phyloP scores from a whole-genome alignment of 75 land plant species.

The Pinus taeda region DNA sequence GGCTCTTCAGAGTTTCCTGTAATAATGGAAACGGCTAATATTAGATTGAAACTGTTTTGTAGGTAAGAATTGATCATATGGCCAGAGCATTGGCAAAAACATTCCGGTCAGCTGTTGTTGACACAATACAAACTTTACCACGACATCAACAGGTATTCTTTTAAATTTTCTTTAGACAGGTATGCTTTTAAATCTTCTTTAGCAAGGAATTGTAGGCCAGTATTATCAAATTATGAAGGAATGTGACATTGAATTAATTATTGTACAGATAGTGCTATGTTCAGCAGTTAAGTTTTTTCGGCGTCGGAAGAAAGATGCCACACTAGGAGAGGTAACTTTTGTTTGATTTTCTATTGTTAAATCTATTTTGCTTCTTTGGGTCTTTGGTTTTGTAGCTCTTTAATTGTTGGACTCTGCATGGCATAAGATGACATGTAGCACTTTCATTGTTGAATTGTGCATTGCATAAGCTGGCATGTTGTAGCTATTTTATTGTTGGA shows the following conservation, averaged over 20 bases:
- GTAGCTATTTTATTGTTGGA: background rate
- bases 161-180: constrained; percentile 43
- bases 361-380: background rate
- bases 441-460: too few relatives aligned
- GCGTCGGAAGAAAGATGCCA: constrained; percentile 62
- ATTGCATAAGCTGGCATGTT: too few relatives aligned
- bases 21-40: background rate
- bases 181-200: constrained; percentile 12
- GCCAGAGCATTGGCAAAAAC: constrained; percentile 76
- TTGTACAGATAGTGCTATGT: constrained; percentile 80
- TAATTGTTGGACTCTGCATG: too few relatives aligned
- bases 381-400: too few relatives aligned
- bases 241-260: background rate
- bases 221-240: background rate
- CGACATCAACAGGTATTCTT: constrained; percentile 86
- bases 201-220: background rate
- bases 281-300: constrained; percentile 72
- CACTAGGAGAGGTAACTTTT: constrained; percentile 69
- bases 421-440: too few relatives aligned
- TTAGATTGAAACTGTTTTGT: constrained; percentile 9
- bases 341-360: background rate
- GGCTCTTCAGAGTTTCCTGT: background rate
- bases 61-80: constrained; percentile 91
- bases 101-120: constrained; percentile 71
- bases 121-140: constrained; percentile 83